phyloP scores from a whole-genome alignment of 192 early-diverging fungal species.

The Cladochytrium replicatum region DNA sequence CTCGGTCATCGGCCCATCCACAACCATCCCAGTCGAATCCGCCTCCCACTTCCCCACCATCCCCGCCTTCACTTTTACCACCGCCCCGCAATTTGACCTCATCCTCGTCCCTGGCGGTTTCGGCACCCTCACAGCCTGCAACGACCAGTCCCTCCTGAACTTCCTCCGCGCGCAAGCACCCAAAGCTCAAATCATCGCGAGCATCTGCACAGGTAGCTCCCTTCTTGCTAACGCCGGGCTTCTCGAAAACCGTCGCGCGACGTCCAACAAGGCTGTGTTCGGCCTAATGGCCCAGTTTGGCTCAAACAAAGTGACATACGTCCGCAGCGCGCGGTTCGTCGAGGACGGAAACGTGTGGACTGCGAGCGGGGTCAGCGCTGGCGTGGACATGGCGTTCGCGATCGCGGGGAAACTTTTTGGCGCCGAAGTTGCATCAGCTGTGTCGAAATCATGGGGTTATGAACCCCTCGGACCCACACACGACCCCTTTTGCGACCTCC shows the following conservation, averaged over 20 bases:
- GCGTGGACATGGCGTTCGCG: constrained; percentile 19
- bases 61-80: constrained; percentile 4
- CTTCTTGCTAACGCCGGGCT: constrained; percentile 19
- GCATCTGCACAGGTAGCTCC: constrained; percentile 23
- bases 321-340: constrained; percentile 23
- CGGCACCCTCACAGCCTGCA: constrained; percentile 9
- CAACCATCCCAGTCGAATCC: background rate
- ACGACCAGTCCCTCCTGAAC: constrained; percentile 5
- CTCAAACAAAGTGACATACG: constrained; percentile 6
- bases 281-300: constrained; percentile 1
- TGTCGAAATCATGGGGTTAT: too few relatives aligned
- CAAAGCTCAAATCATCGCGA: constrained; percentile 2
- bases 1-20: constrained; percentile 1
- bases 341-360: constrained; percentile 23
- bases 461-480: too few relatives aligned
- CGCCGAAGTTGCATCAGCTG: background rate
- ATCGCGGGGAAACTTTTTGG: constrained; percentile 10
- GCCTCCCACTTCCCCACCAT: constrained; percentile 6
- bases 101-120: constrained; percentile 26
- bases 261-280: constrained; percentile 23
- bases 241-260: constrained; percentile 15
- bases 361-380: constrained; percentile 25
- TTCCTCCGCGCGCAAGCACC: constrained; percentile 9
- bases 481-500: too few relatives aligned
- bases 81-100: constrained; percentile 22